Percentiles rank a stretch among this genome's conserved stretches.
phyloP scores from a whole-genome alignment of 257 asterid genomes.

The Eustoma russellianum region DNA sequence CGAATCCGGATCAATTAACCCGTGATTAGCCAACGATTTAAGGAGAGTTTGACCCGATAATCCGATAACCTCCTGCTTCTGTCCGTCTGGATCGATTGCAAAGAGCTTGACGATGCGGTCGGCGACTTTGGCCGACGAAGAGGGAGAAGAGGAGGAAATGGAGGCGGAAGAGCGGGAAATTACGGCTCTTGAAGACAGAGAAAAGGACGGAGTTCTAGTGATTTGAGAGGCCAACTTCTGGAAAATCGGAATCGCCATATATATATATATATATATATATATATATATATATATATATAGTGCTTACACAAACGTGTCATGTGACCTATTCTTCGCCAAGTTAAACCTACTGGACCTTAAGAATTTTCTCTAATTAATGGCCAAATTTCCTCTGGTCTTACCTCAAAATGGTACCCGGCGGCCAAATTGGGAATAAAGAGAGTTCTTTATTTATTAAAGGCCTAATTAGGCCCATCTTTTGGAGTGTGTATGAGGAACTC shows the following conservation, averaged over 20 bases:
- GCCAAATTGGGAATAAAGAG: too few relatives aligned
- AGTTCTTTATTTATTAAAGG: too few relatives aligned
- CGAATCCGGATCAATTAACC: constrained; percentile 84
- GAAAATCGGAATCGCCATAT: constrained; percentile 31
- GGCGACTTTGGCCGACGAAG: constrained; percentile 62
- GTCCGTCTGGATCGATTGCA: constrained; percentile 79
- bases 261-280: too few relatives aligned
- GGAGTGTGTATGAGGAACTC: too few relatives aligned
- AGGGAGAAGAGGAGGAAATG: constrained; percentile 5
- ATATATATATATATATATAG: too few relatives aligned
- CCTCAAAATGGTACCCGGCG: too few relatives aligned
- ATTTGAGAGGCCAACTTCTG: constrained; percentile 30
- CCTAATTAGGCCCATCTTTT: too few relatives aligned
- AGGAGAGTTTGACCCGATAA: constrained; percentile 87
- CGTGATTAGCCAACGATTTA: constrained; percentile 62
- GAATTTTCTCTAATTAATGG: too few relatives aligned
- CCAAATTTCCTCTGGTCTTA: too few relatives aligned
- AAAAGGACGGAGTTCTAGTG: constrained; percentile 17
- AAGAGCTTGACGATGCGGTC: constrained; percentile 79
- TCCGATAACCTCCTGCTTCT: constrained; percentile 47
- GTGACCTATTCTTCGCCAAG: too few relatives aligned
- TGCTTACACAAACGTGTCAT: too few relatives aligned
- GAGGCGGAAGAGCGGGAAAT: constrained; percentile 26
- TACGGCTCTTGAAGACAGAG: constrained; percentile 17
- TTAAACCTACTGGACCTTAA: too few relatives aligned